Evolutionary conservation across 371 early-diverging fungal genomes (phyloP), one percentile per base, ranked within the genome.

Genomic region (Apophysomyces ossiformis): DNA sequence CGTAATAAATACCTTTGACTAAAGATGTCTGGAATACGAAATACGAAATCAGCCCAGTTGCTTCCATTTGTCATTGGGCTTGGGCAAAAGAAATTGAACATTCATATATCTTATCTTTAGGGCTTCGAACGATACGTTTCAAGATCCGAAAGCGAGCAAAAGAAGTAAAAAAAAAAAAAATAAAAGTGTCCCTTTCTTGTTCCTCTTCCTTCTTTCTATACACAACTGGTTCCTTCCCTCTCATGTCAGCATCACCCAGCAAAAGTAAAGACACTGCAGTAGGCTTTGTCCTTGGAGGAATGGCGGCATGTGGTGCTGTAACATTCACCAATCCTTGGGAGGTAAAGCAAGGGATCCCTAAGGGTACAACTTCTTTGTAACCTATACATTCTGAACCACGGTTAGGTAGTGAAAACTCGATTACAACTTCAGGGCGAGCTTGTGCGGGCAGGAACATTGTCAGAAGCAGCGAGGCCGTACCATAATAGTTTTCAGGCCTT

Each of bases 351-450:
- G 46, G 16, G 32, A 26, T 26, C 32, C 32, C 32, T 26, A 26
- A 26, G 32, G 32, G 2, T 26, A 26, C 32, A 26, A 26, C 32
- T 2, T 26, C 32, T 26, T 26, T 26, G 32, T 26, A 26, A 26
- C 1, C 32, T 26, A 26, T 26, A 26, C 32, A 26, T 26, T 26
- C 32, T 26, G 9, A 26, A 50, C 54, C 21, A 50, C 57, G 54
- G 37, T 36, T 70, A 95, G 94, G 94, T 97, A 4, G 95, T 96
- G 56, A 98, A 98, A 72, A 96, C 96, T 35, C 89, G 99, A 50
- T 83, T 97, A 63, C 99, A 98, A 74, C 85, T 97, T 44, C 98
- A 97, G 78, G 97, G 97, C 43, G 98, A 98, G 73, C 83, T 96
- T 66, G 79, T 81, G 7, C 69, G 76, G 60, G 81, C 86, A 26